phyloP scores from a whole-genome alignment of 2,329 filamentous ascomycete species.

The Trichoderma koningii region DNA sequence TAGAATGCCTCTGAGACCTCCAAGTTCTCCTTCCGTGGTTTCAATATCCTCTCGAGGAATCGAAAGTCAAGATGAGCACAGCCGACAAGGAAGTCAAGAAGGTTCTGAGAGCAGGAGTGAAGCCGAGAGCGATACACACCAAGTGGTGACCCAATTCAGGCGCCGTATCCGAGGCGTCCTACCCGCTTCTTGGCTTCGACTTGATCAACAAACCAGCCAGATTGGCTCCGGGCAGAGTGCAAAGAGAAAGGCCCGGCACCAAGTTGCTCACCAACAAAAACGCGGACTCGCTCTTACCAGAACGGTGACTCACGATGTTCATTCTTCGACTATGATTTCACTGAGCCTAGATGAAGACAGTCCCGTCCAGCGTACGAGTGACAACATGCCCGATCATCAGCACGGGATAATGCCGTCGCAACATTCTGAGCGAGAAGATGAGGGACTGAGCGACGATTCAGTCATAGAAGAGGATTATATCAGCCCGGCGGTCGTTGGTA shows the following conservation, averaged over 20 bases:
- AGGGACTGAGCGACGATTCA: constrained; percentile 29
- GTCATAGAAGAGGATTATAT: constrained; percentile 55
- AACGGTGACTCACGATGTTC: constrained; percentile 36
- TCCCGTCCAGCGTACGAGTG: constrained; percentile 34
- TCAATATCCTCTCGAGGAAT: constrained; percentile 34
- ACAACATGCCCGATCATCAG: constrained; percentile 32
- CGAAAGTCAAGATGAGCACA: constrained; percentile 25
- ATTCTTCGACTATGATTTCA: constrained; percentile 40
- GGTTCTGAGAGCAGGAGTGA: constrained; percentile 33
- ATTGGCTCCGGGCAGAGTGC: constrained; percentile 38
- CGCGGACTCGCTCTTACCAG: constrained; percentile 55
- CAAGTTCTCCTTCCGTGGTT: constrained; percentile 16
- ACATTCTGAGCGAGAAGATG: background rate
- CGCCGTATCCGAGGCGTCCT: constrained; percentile 61
- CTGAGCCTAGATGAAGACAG: constrained; percentile 52
- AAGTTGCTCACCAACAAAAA: constrained; percentile 43
- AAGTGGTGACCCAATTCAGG: constrained; percentile 45
- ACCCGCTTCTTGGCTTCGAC: constrained; percentile 66
- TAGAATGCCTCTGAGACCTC: background rate
- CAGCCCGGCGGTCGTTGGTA: constrained; percentile 52
- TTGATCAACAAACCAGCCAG: constrained; percentile 53
- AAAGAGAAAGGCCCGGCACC: constrained; percentile 36
- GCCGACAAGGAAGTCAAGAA: constrained; percentile 15
- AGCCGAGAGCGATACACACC: constrained; percentile 40
- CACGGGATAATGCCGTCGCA: background rate